phyloP scores from a whole-genome alignment of 257 asterid genomes.

The Solanum pimpinellifolium region DNA sequence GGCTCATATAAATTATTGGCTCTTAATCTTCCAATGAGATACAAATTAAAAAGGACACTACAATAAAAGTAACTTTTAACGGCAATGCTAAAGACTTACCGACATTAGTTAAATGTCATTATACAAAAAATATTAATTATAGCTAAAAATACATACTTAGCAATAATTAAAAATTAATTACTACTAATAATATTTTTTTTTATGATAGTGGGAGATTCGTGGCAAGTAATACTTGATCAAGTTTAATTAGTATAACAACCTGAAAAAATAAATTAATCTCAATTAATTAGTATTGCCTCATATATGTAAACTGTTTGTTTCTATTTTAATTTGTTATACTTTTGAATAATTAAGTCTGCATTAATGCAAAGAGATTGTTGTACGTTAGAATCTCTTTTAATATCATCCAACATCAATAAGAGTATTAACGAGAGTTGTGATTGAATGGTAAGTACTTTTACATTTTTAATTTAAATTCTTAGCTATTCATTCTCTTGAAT shows the following conservation, averaged over 20 bases:
- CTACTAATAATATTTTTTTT: too few relatives aligned
- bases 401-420: neutral
- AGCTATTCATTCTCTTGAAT: rapidly evolving
- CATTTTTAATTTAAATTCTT: too few relatives aligned
- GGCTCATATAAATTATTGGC: too few relatives aligned
- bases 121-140: rapidly evolving
- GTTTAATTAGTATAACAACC: neutral
- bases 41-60: too few relatives aligned
- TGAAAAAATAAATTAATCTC: neutral
- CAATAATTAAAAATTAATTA: too few relatives aligned
- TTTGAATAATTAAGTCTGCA: neutral
- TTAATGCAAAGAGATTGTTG: neutral
- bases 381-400: neutral
- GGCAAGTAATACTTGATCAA: neutral
- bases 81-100: too few relatives aligned
- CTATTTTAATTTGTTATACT: neutral
- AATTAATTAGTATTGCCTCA: neutral
- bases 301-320: neutral
- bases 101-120: too few relatives aligned
- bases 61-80: too few relatives aligned
- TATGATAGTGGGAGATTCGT: neutral
- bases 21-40: too few relatives aligned
- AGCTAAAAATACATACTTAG: too few relatives aligned
- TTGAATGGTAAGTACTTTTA: too few relatives aligned
- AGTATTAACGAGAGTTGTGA: neutral